Evolutionary conservation across 2,329 filamentous ascomycete species (phyloP), one percentile per base, ranked within the genome.

Genomic region (Aspergillus pseudoviridinutans): DNA sequence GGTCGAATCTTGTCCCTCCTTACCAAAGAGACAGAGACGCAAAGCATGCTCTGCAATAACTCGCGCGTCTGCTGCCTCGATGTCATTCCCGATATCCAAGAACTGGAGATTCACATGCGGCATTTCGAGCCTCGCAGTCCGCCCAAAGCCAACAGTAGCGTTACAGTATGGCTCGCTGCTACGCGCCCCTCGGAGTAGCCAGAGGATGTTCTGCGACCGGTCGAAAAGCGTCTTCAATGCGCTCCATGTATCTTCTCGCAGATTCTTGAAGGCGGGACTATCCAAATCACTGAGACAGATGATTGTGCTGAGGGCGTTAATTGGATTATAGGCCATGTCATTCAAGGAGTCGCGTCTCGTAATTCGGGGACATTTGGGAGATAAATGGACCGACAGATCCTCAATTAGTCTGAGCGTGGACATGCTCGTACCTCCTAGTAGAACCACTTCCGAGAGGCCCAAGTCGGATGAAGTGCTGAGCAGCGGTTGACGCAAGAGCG

Each of bases 101-200:
- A 58, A 55, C 14, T 58, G 56, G 7, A 52, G 49, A 14, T 32
- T 35, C n/a, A 58, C 8, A n/a, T 55, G 32, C 10, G 38, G 53
- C 27, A 51, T 44, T 58, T 61, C 50, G 25, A 29, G 7, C 10
- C 24, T 28, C 22, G 59, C 22, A 20, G 52, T 49, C 2, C 61
- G 50, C 8, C 35, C 38, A 25, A 64, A 55, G 17, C 61, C 59
- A 28, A 60, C 38, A 7, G 38, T 63, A 6, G 49, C 28, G 20
- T 46, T 57, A 12, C 38, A 29, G 24, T 61, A 58, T 3, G 59
- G 55, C 10, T 61, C 9, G 10, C 50, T 22, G 9, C 5, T 20
- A 9, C 38, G 47, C 17, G 56, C 32, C 28, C 55, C 55, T 3
- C 12, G 5, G 12, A 51, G 54, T 2, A 64, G 22, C 61, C 61